Evolutionary conservation across 2,329 filamentous ascomycete genomes (phyloP).

Genomic region (Hymenoscyphus fructigenus): DNA sequence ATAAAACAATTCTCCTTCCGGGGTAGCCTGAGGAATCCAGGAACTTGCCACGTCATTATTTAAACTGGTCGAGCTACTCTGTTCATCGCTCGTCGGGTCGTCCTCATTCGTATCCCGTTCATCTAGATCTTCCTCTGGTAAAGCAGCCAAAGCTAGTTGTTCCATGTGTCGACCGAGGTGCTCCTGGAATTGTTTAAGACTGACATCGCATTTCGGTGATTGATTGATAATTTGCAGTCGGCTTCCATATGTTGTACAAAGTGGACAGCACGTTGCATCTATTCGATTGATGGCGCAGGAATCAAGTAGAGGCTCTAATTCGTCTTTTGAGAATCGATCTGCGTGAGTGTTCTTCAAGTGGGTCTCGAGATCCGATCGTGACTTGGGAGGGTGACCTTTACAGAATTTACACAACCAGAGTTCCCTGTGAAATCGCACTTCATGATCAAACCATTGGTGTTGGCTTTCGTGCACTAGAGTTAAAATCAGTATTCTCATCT

Average conservation of each 20-base stretch:
- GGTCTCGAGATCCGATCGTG: constrained; percentile 1
- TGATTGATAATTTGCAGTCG: constrained; percentile 3
- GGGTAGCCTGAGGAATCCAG: no score
- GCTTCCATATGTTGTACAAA: constrained; percentile 2
- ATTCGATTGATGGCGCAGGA: neutral
- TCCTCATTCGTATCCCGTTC: no score
- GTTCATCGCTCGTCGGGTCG: no score
- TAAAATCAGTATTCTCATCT: no score
- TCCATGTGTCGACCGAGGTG: constrained; percentile 15
- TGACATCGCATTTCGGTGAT: constrained; percentile 3
- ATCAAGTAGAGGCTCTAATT: neutral
- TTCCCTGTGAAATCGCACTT: constrained; percentile 33
- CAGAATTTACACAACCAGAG: constrained; percentile 33
- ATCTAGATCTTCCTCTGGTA: neutral
- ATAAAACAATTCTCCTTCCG: no score
- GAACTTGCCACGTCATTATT: no score
- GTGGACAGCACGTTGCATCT: neutral
- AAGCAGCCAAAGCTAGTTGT: constrained; percentile 11
- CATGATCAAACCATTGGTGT: constrained; percentile 37
- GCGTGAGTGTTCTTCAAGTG: neutral
- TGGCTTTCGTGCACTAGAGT: constrained; percentile 30
- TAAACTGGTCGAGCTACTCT: no score
- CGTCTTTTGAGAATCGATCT: neutral
- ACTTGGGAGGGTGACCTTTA: neutral
- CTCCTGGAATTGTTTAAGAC: constrained; percentile 10